phyloP scores from a whole-genome alignment of 2,329 filamentous ascomycete genomes.

The Fusarium robinianum region DNA sequence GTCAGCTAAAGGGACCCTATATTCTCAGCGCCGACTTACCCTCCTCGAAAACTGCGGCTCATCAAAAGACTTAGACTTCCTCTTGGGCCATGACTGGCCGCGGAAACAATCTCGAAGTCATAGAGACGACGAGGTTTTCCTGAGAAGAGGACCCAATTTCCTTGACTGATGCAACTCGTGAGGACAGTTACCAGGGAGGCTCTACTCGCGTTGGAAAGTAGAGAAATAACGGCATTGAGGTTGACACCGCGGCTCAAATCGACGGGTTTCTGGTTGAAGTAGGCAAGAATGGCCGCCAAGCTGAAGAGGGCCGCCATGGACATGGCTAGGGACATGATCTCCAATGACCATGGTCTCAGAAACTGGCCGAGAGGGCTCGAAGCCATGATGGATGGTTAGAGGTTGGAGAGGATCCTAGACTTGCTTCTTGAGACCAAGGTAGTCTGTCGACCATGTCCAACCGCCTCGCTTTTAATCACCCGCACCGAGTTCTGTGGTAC shows the following conservation, averaged over 20 bases:
- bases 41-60: constrained; percentile 10
- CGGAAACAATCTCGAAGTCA: constrained; percentile 21
- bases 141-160: constrained; percentile 22
- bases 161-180: constrained; percentile 19
- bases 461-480: no score
- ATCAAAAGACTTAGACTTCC: constrained; percentile 14
- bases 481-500: no score
- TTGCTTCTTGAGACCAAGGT: no score
- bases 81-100: constrained; percentile 18
- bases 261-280: constrained; percentile 11
- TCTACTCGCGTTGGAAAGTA: constrained; percentile 17
- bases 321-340: constrained; percentile 6
- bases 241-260: constrained; percentile 19
- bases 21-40: not conserved
- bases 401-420: not conserved
- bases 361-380: not conserved
- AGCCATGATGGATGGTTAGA: constrained; percentile 1
- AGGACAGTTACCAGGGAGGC: constrained; percentile 10
- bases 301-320: constrained; percentile 8
- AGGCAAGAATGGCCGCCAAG: constrained; percentile 13
- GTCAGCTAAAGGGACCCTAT: no score
- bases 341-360: constrained; percentile 9
- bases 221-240: constrained; percentile 21
- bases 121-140: constrained; percentile 11
- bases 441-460: no score